Evolutionary conservation across 1,284 basidiomycete species (phyloP).

Genomic region (Trametes polyzona): DNA sequence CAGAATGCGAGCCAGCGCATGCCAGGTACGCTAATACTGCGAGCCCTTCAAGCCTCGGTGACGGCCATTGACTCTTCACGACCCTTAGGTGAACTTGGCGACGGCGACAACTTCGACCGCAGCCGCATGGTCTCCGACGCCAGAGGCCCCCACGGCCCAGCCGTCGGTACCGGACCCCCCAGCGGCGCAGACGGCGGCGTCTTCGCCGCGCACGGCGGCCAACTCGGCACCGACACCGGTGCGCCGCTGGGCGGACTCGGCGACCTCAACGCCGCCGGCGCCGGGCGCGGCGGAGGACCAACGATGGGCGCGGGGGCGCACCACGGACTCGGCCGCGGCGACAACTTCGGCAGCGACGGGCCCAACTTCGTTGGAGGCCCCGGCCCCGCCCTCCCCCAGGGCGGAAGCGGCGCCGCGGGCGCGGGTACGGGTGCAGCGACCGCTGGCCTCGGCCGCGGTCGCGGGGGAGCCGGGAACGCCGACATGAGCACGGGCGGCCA

Average conservation of each 20-base stretch:
- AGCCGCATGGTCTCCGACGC: neutral
- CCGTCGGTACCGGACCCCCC: too few relatives aligned
- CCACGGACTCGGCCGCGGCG: neutral
- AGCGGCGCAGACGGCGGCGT: neutral
- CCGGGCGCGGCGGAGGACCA: neutral
- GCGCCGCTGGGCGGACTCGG: neutral
- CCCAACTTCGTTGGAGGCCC: conserved; percentile 1
- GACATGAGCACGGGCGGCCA: neutral
- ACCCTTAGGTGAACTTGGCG: neutral
- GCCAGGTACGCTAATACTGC: neutral
- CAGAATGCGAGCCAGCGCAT: neutral
- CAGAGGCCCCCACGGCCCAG: neutral
- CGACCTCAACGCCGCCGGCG: neutral
- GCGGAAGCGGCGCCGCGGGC: neutral
- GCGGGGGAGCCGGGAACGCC: neutral
- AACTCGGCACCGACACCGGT: neutral
- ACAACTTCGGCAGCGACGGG: conserved; percentile 1
- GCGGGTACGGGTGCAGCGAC: too few relatives aligned
- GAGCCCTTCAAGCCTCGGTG: too few relatives aligned
- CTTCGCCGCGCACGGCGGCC: conserved; percentile 4
- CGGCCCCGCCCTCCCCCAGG: conserved; percentile 3
- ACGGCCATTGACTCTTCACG: neutral
- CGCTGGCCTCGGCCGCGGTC: too few relatives aligned
- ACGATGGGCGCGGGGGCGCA: neutral
- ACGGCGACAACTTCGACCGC: neutral